Base-by-base conservation (phyloP, 768 basidiomycete genomes). In the Termitomyces sp. region DNA sequence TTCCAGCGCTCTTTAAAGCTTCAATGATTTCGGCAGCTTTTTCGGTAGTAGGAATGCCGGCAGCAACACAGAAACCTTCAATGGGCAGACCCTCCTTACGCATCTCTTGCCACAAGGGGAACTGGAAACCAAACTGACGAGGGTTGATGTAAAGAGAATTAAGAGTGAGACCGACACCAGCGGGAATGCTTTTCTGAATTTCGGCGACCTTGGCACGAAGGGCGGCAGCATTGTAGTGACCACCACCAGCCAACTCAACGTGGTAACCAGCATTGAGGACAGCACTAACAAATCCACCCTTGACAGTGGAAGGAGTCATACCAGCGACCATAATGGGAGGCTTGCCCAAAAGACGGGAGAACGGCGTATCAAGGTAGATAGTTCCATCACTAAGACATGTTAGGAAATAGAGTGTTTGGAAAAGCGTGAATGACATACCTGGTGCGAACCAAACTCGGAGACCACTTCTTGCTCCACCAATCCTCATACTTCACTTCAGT, bases 251-350 rank as follows among this genome's bases (percentile, higher is more conserved):
- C 61, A 99, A 82, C 73, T 99, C 97, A 66, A 98, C 81, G 70
- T 99, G 97, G 71, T 88, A 98, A 1, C 96, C 96, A 28, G 97
- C 95, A 61, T 88, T 83, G 64, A 97, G 85, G 47, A 96, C 82
- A 8, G 97, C 95, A 58, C 88, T 87, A 66, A 98, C 95, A 71
- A 98, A 96, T 18, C 94, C 94, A 33, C 88, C 88, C 70, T 95
- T 88, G 63, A 99, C 97, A 33, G 97, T 99, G 1, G 89, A 89
- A 0, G 97, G 97, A 0, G 97, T 99, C 97, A 99, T 98, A 58
- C 97, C 97, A 50, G 95, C 96, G 40, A 99, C 94, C 97, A 98
- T 98, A 73, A 99, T 89, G 35, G 97, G 97, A 3, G 97, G 87
- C 75, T 98, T 99, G 65, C 94, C 93, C 44, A 99, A 73, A 45